Conservation (phyloP, 2,329 filamentous ascomycete genomes). For the Dothideomycetes sp. region DNA sequence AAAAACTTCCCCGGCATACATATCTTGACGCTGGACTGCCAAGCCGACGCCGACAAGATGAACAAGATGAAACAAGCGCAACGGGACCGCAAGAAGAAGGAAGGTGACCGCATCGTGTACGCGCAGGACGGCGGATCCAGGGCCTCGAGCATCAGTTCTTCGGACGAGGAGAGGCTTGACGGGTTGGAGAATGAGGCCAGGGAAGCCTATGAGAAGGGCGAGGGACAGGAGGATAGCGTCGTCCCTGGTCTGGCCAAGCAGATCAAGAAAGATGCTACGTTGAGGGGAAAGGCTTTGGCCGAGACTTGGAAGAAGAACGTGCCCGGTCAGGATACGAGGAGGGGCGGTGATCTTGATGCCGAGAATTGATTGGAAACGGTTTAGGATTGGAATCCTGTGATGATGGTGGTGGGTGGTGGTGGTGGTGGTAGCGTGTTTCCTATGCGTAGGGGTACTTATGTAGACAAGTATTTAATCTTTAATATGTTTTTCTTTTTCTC, state of each 20-base stretch:
- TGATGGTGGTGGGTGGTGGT: too few relatives aligned
- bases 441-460: too few relatives aligned
- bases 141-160: constrained; percentile 41
- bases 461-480: too few relatives aligned
- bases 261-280: constrained; percentile 11
- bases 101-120: constrained; percentile 45
- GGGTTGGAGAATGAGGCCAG: constrained; percentile 15
- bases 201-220: neutral
- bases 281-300: constrained; percentile 8
- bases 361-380: too few relatives aligned
- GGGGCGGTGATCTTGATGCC: too few relatives aligned
- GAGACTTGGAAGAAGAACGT: constrained; percentile 9
- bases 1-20: constrained; percentile 69
- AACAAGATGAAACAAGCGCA: constrained; percentile 67
- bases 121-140: constrained; percentile 40
- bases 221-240: too few relatives aligned
- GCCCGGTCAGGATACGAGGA: neutral
- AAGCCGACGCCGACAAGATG: constrained; percentile 61
- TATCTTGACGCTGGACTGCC: constrained; percentile 64
- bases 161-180: constrained; percentile 51
- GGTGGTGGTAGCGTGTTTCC: too few relatives aligned
- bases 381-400: too few relatives aligned
- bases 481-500: too few relatives aligned
- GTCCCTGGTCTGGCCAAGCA: constrained; percentile 6
- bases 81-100: constrained; percentile 60